These are phyloP conservation scores for Termitomyces heimii DNA, from an alignment of 768 basidiomycete species.

Conservation along the genomic window DNA sequence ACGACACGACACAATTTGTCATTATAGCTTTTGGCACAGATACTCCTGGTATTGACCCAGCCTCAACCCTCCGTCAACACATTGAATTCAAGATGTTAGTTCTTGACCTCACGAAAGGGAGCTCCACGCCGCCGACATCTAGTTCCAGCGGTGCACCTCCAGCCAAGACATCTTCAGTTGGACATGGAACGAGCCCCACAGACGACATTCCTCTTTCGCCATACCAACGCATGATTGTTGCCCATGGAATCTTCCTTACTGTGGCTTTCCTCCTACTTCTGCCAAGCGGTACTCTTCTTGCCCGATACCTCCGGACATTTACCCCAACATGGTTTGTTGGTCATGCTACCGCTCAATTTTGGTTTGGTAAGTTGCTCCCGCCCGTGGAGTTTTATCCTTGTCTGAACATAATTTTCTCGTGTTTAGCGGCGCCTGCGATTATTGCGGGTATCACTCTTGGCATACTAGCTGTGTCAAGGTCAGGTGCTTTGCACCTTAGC, in stretches of 20 bases:
- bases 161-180: slow-evolving; percentile 8
- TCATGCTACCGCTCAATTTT: slow-evolving; percentile 47
- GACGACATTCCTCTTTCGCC: slow-evolving; percentile 33
- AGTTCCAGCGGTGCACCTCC: slow-evolving; percentile 14
- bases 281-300: slow-evolving; percentile 46
- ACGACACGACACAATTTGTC: slow-evolving; percentile 33
- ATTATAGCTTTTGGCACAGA: slow-evolving; percentile 56
- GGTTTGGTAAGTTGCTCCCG: slow-evolving; percentile 28
- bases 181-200: slow-evolving; percentile 13
- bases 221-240: slow-evolving; percentile 45
- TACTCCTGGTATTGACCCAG: slow-evolving; percentile 39
- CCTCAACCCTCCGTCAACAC: slow-evolving; percentile 46
- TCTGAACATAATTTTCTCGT: neutral
- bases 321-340: slow-evolving; percentile 44
- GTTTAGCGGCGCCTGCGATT: slow-evolving; percentile 37
- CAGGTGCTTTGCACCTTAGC: slow-evolving; percentile 30
- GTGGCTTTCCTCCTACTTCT: slow-evolving; percentile 49
- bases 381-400: slow-evolving; percentile 5
- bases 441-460: slow-evolving; percentile 40
- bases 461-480: slow-evolving; percentile 28
- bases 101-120: slow-evolving; percentile 44
- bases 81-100: slow-evolving; percentile 30
- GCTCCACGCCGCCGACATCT: slow-evolving; percentile 17
- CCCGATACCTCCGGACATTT: slow-evolving; percentile 48
- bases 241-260: slow-evolving; percentile 46